phyloP scores from a whole-genome alignment of 1,284 basidiomycete genomes.

The Pisolithus thermaeus region DNA sequence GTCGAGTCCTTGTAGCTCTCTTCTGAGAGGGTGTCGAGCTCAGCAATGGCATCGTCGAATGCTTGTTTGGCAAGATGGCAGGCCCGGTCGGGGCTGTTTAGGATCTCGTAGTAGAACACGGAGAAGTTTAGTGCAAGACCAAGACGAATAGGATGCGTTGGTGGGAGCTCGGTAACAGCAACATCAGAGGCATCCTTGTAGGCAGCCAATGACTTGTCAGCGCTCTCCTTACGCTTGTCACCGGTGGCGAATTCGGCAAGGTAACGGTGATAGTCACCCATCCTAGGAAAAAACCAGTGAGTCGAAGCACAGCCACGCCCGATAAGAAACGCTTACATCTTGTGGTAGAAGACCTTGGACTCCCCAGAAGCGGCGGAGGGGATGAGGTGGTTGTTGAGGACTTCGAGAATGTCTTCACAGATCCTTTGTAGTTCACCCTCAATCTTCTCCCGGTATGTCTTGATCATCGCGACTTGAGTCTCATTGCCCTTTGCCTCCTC shows the following conservation, averaged over 20 bases:
- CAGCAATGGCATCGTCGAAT: constrained; percentile 99
- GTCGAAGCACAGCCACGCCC: not conserved
- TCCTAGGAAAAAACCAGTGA: constrained; percentile 51
- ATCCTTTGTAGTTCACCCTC: constrained; percentile 98
- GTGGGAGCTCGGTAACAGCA: constrained; percentile 95
- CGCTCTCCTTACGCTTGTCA: constrained; percentile 97
- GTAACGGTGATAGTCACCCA: constrained; percentile 99
- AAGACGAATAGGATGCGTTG: constrained; percentile 98
- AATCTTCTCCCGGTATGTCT: constrained; percentile 98
- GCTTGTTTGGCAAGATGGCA: constrained; percentile 99
- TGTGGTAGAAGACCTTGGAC: constrained; percentile 99
- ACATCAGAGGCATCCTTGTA: constrained; percentile 99
- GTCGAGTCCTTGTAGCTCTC: constrained; percentile 99
- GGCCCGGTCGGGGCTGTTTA: constrained; percentile 98
- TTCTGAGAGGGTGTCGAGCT: constrained; percentile 98
- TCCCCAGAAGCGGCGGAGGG: constrained; percentile 97
- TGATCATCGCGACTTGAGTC: constrained; percentile 97
- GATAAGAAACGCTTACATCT: constrained; percentile 70
- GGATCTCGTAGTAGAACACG: constrained; percentile 99
- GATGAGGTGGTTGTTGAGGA: constrained; percentile 98
- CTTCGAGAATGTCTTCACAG: constrained; percentile 98
- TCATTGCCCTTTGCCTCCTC: constrained; percentile 99
- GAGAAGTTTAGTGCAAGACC: constrained; percentile 99
- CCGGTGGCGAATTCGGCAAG: constrained; percentile 99
- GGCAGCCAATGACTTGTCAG: constrained; percentile 97